Base-by-base conservation (phyloP, 495 filamentous ascomycete genomes). In the Geopyxis carbonaria region DNA sequence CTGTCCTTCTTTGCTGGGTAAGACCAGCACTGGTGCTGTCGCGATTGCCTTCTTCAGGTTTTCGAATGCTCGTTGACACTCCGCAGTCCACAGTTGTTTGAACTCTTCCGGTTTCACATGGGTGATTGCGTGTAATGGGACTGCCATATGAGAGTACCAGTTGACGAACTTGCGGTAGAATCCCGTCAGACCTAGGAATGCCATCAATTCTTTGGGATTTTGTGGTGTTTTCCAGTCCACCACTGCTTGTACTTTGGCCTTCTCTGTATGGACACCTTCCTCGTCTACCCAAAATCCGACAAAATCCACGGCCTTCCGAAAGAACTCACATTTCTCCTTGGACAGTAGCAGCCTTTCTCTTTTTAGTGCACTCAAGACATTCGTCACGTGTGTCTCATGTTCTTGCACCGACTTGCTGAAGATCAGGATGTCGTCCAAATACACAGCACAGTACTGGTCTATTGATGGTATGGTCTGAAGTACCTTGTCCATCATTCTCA, bases 361-460 rank as follows among this genome's bases (percentile, higher is more conserved):
- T 15, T 8, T 20, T 5, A 61, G 34, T 10, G 27, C 22, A 34
- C 46, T 7, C 2, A 61, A 38, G 13, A 59, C 45, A 29, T 44
- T 28, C n/a, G 31, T 7, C 2, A 61, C 48, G 30, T 58, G 31
- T 8, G 40, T 14, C 2, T 42, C 15, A 31, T 62, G 38, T 22
- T 58, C 21, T 25, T 46, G 20, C n/a, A 50, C 24, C 2, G 10
- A 22, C 22, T 53, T 19, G 22, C 38, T 43, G 41, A 50, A 62
- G 22, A 64, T 56, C 0, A 64, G 33, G 29, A 63, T 51, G 22
- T 64, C 44, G 29, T 64, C 51, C 0, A 63, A 21, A 37, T 59
- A 64, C 3, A 34, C 52, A 13, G 44, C 40, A 18, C 22, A 44
- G 25, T 38, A 44, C 9, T n/a, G 11, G n/a, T n/a, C n/a, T n/a